phyloP scores from a whole-genome alignment of 78 protist species.

The Isochrysis galbana region DNA sequence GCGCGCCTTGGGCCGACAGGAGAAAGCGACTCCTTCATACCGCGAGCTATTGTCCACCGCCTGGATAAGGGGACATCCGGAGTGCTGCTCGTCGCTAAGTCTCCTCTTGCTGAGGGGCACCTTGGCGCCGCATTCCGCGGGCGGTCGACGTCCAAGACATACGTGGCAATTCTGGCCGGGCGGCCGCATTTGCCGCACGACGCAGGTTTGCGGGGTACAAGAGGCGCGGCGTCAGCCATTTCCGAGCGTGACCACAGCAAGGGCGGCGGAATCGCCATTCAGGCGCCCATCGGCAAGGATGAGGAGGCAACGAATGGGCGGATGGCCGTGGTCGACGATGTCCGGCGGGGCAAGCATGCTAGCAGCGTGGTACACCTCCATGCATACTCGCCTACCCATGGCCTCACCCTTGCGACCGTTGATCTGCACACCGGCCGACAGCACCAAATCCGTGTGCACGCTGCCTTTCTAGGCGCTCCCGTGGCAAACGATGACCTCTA shows the following conservation, averaged over 20 bases:
- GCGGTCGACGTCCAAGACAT: not conserved
- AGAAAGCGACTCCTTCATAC: not conserved
- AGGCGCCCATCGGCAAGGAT: not conserved
- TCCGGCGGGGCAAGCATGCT: not conserved
- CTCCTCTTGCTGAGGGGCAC: constrained; percentile 5
- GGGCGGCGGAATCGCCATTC: not conserved
- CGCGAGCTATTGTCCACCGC: constrained; percentile 26
- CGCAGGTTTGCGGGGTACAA: not conserved
- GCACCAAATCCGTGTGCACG: constrained; percentile 31
- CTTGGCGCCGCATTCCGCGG: not conserved
- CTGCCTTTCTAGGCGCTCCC: not conserved
- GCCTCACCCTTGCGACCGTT: not conserved
- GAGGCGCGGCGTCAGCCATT: not conserved
- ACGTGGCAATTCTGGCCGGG: not conserved
- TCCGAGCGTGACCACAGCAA: no score
- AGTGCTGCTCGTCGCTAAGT: constrained; percentile 31
- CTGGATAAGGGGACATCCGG: constrained; percentile 38
- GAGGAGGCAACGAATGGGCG: not conserved
- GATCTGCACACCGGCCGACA: constrained; percentile 1
- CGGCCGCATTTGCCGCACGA: not conserved
- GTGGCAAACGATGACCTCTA: not conserved
- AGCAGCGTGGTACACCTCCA: not conserved
- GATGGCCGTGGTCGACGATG: not conserved
- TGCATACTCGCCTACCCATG: not conserved
- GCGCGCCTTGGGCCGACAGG: not conserved